Conservation (phyloP, 148 eudicot species). For the Dysphania ambrosioides region DNA sequence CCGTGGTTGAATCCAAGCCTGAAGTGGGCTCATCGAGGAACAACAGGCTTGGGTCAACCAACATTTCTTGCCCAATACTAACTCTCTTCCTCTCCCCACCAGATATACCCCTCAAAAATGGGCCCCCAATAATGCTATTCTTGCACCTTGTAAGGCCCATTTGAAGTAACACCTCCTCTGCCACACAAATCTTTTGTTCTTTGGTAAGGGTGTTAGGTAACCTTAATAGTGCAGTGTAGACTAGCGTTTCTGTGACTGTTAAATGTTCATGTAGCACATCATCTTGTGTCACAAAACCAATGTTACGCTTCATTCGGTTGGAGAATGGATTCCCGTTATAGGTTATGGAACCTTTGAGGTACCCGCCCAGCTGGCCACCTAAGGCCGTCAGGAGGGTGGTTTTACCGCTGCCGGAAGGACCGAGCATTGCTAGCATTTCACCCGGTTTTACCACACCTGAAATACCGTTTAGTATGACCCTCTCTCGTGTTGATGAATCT, state of each 20-base stretch:
- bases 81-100: constrained; percentile 84
- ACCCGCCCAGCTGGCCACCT: constrained; percentile 64
- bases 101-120: constrained; percentile 50
- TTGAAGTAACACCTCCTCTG: constrained; percentile 47
- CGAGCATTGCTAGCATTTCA: constrained; percentile 84
- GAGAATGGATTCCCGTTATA: constrained; percentile 65
- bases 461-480: constrained; percentile 53
- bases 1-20: constrained; percentile 80
- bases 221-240: constrained; percentile 65
- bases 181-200: constrained; percentile 41
- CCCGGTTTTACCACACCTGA: constrained; percentile 65
- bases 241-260: constrained; percentile 68
- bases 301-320: constrained; percentile 47
- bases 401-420: constrained; percentile 94
- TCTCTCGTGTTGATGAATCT: constrained; percentile 32
- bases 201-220: constrained; percentile 49
- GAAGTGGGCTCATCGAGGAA: constrained; percentile 82
- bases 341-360: constrained; percentile 45
- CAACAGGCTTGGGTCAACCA: constrained; percentile 71
- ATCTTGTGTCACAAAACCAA: constrained; percentile 85
- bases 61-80: constrained; percentile 79
- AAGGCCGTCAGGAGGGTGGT: constrained; percentile 77
- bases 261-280: constrained; percentile 68
- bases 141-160: constrained; percentile 58
- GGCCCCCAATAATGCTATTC: constrained; percentile 58